A percentile compares a stretch with the other conserved stretches of the same genome.
Evolutionary conservation across 2,329 filamentous ascomycete species (phyloP).

Genomic region (Colletotrichum cordylinicola): DNA sequence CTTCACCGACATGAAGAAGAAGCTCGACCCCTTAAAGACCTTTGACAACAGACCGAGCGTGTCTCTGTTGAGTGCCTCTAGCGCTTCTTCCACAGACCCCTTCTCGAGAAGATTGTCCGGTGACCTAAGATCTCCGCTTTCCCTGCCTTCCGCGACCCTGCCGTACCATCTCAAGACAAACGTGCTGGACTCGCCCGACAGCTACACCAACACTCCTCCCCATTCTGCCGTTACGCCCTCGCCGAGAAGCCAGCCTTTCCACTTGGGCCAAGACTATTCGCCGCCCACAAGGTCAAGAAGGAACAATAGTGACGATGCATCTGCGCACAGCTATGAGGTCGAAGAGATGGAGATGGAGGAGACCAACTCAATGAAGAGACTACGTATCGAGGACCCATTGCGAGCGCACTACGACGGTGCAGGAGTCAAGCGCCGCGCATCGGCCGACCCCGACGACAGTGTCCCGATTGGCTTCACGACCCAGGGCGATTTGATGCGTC

Average conservation of each 20-base stretch:
- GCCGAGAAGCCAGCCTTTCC: slow-evolving; percentile 44
- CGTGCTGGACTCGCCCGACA: slow-evolving; percentile 49
- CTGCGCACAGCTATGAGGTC: slow-evolving; percentile 48
- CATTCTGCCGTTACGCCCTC: slow-evolving; percentile 53
- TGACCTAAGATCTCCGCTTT: slow-evolving; percentile 50
- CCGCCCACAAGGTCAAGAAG: slow-evolving; percentile 50
- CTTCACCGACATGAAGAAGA: slow-evolving; percentile 60
- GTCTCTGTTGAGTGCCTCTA: slow-evolving; percentile 44
- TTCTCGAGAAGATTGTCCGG: slow-evolving; percentile 39
- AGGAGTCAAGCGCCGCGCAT: slow-evolving; percentile 62
- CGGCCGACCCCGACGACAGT: slow-evolving; percentile 55
- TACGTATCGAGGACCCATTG: slow-evolving; percentile 53
- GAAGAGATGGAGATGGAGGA: slow-evolving; percentile 60
- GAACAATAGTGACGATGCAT: slow-evolving; percentile 59
- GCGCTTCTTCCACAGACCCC: slow-evolving; percentile 41
- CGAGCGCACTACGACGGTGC: slow-evolving; percentile 42
- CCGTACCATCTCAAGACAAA: slow-evolving; percentile 39
- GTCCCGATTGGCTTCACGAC: slow-evolving; percentile 31
- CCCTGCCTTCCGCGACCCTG: slow-evolving; percentile 45
- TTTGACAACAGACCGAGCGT: slow-evolving; percentile 49
- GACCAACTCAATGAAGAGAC: slow-evolving; percentile 53
- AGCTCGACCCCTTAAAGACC: slow-evolving; percentile 54
- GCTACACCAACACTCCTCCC: slow-evolving; percentile 52
- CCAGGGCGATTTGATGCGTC: slow-evolving; percentile 50
- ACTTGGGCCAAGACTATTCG: slow-evolving; percentile 47